Percentiles rank a stretch among this genome's conserved stretches.
These are phyloP conservation scores for Kwoniella newhampshirensis DNA, from an alignment of 768 basidiomycete genomes.

Conservation along the genomic window DNA sequence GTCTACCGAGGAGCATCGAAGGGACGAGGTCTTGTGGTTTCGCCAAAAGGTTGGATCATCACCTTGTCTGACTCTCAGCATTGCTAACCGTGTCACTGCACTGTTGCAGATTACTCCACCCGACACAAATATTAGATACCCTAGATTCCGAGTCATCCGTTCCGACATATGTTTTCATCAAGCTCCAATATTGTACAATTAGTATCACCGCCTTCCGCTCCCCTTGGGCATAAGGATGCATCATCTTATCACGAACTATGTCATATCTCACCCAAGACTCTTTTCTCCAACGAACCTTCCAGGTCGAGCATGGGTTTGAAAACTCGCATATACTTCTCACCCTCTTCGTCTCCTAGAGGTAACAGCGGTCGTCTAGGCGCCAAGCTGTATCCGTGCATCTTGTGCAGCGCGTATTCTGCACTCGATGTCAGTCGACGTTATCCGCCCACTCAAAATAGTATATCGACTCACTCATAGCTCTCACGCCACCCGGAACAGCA, in stretches of 20 bases:
- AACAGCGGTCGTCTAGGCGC: neutral
- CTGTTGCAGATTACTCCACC: conserved; percentile 69
- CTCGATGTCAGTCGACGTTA: neutral
- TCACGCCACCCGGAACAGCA: conserved; percentile 1
- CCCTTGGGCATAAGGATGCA: no score
- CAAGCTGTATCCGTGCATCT: neutral
- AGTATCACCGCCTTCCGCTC: neutral
- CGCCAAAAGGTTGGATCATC: conserved; percentile 75
- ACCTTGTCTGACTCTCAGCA: conserved; percentile 1
- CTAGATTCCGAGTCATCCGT: no score
- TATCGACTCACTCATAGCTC: conserved; percentile 2
- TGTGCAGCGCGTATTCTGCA: neutral
- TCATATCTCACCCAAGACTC: neutral
- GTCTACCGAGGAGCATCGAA: conserved; percentile 97
- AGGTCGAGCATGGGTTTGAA: neutral
- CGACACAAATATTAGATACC: conserved; percentile 73
- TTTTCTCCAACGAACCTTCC: neutral
- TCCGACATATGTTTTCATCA: no score
- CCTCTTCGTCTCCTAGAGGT: neutral
- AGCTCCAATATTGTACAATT: no score
- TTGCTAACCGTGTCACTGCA: neutral
- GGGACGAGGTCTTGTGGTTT: conserved; percentile 94
- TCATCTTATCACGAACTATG: no score
- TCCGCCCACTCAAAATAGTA: no score
- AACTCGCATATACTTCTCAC: neutral